Conservation (phyloP, 2,329 filamentous ascomycete genomes). For the Colletotrichum lini region DNA sequence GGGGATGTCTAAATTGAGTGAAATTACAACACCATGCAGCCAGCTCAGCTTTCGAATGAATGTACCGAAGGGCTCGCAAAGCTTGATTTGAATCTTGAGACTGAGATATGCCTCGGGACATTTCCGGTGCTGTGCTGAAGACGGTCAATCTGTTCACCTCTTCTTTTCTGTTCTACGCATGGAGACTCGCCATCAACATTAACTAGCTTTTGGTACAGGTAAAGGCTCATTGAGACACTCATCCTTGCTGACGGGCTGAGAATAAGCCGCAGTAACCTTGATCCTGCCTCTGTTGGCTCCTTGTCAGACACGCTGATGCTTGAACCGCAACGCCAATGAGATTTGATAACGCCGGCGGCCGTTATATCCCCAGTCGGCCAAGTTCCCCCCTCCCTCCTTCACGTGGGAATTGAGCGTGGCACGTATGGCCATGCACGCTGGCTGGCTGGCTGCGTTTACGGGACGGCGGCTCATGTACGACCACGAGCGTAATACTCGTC, state of each 20-base stretch:
- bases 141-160: background rate
- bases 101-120: background rate
- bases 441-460: background rate
- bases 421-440: background rate
- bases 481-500: background rate
- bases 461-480: background rate
- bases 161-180: too few relatives aligned
- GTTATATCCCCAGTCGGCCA: too few relatives aligned
- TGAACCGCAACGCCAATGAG: background rate
- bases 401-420: background rate
- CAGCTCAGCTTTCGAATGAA: too few relatives aligned
- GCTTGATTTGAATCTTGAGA: background rate
- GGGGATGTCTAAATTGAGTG: too few relatives aligned
- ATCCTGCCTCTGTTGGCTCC: background rate
- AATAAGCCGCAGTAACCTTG: background rate
- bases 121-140: background rate
- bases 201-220: background rate
- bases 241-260: constrained; percentile 23
- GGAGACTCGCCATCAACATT: background rate
- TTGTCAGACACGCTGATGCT: background rate
- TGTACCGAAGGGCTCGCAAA: too few relatives aligned
- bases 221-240: background rate
- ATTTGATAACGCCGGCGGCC: background rate
- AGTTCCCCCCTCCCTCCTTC: background rate
- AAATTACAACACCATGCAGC: too few relatives aligned